Percentiles rank a stretch among this genome's conserved stretches.
Evolutionary conservation across 208 protist genomes (phyloP).

Genomic region (Angomonas desouzai): DNA sequence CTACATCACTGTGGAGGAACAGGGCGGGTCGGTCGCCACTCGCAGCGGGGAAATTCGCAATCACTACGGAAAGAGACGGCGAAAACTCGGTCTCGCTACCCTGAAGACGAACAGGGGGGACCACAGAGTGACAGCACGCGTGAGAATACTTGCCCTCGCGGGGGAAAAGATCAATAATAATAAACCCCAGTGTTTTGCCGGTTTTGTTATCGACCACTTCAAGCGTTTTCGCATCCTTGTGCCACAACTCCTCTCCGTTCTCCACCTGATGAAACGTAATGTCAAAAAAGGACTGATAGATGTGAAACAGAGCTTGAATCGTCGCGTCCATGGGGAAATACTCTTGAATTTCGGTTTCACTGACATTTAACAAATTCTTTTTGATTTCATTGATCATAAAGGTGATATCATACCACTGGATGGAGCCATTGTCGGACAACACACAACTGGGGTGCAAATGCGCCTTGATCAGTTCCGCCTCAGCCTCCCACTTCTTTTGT

Average conservation of each 20-base stretch:
- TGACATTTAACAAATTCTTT: slow-evolving; percentile 73
- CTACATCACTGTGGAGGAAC: slow-evolving; percentile 76
- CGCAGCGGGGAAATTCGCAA: slow-evolving; percentile 74
- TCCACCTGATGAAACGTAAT: slow-evolving; percentile 65
- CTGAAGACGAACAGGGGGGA: slow-evolving; percentile 53
- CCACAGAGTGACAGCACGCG: slow-evolving; percentile 75
- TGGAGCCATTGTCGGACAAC: slow-evolving; percentile 50
- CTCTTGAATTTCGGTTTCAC: slow-evolving; percentile 80
- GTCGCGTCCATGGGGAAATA: slow-evolving; percentile 82
- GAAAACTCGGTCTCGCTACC: slow-evolving; percentile 58
- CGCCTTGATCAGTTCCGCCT: slow-evolving; percentile 59
- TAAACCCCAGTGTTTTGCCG: slow-evolving; percentile 56
- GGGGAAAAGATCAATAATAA: slow-evolving; percentile 84
- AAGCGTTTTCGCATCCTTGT: slow-evolving; percentile 59
- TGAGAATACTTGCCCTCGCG: slow-evolving; percentile 84
- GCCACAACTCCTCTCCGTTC: slow-evolving; percentile 72
- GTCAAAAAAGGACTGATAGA: slow-evolving; percentile 83
- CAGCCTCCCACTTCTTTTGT: slow-evolving; percentile 66
- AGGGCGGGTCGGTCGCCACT: slow-evolving; percentile 66
- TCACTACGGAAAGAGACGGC: slow-evolving; percentile 69
- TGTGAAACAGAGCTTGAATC: slow-evolving; percentile 73
- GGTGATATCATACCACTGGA: slow-evolving; percentile 68
- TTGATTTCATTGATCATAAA: slow-evolving; percentile 85
- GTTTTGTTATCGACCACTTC: slow-evolving; percentile 61
- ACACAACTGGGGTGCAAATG: slow-evolving; percentile 65